A percentile compares a stretch with the other conserved stretches of the same genome.
Evolutionary conservation across 192 early-diverging fungal species (phyloP).

Genomic region (Podila minutissima): DNA sequence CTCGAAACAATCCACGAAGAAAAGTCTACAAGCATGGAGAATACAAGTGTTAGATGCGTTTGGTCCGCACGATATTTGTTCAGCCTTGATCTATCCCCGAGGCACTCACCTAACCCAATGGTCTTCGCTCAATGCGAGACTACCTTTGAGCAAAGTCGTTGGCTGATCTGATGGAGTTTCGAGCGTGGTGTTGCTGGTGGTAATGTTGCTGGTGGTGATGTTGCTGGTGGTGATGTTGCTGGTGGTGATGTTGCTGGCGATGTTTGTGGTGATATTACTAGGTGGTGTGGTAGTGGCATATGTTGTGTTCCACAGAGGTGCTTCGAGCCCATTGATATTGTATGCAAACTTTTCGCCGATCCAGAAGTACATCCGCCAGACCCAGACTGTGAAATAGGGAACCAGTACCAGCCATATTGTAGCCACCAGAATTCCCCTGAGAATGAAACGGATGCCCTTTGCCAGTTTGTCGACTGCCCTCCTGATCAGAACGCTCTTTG

Average conservation of each 20-base stretch:
- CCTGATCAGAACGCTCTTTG: constrained; percentile 64
- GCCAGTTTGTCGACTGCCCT: constrained; percentile 59
- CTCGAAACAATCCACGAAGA: constrained; percentile 80
- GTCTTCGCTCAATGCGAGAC: background rate
- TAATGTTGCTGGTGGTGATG: no score
- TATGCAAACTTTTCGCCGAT: constrained; percentile 67
- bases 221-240: background rate
- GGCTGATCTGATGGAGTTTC: constrained; percentile 13
- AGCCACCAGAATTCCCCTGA: constrained; percentile 71
- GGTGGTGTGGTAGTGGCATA: constrained; percentile 3
- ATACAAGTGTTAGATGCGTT: no score
- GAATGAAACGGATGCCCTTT: constrained; percentile 50
- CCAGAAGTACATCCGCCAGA: constrained; percentile 89
- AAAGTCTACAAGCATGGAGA: constrained; percentile 30
- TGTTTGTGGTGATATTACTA: background rate
- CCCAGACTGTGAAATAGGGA: constrained; percentile 86
- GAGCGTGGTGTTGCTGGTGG: background rate
- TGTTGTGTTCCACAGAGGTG: constrained; percentile 33
- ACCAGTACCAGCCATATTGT: constrained; percentile 83
- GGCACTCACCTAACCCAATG: background rate
- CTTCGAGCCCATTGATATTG: constrained; percentile 37
- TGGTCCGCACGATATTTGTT: no score
- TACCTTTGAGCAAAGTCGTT: background rate
- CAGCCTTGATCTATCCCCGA: no score
- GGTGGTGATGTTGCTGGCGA: background rate